Evolutionary conservation across 2,329 filamentous ascomycete species (phyloP), one percentile per base, ranked within the genome.

Genomic region (Metarhizium anisopliae): DNA sequence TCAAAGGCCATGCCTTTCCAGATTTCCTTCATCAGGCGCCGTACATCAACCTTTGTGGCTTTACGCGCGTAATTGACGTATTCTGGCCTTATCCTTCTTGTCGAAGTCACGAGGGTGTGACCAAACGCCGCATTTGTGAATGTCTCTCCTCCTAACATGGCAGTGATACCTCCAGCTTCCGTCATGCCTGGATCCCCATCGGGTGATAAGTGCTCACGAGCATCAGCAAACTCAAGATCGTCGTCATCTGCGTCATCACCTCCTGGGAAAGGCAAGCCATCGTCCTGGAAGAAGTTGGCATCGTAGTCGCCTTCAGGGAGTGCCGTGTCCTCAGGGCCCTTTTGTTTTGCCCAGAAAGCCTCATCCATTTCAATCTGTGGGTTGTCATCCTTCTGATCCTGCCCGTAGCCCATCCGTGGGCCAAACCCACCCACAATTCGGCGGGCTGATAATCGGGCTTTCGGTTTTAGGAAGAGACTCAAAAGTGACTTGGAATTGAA

Each of bases 251-350:
- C 77, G 25, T 77, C 70, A 50, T 78, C 76, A 4, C 77, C 84
- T 11, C 82, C 85, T 2, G 82, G 76, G 63, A 90, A 81, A 2
- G 86, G 85, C 60, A 92, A 75, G 2, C 81, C 86, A 63, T 93
- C 89, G 65, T 97, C 94, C 64, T 94, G 87, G 76, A 97, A 99
- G 80, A 97, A 99, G 70, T 97, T 89, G 57, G 94, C 93, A 68
- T 97, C 91, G 71, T 97, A 99, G 67, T 95, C 86, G 58, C 92
- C 92, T 62, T 83, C 77, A 2, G 80, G 79, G 42, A 80, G 70
- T 1, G 73, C 79, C 3, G 76, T 80, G 49, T 84, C 83, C 29
- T 86, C 85, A 53, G 74, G 81, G 61, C 74, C 84, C 68, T 82
- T 88, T 72, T 80, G 84, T 45, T 82, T 80, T 5, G 94, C 94